A percentile compares a stretch with the other conserved stretches of the same genome.
Conservation (phyloP, 2,329 filamentous ascomycete species). For the Aspergillus flavus region DNA sequence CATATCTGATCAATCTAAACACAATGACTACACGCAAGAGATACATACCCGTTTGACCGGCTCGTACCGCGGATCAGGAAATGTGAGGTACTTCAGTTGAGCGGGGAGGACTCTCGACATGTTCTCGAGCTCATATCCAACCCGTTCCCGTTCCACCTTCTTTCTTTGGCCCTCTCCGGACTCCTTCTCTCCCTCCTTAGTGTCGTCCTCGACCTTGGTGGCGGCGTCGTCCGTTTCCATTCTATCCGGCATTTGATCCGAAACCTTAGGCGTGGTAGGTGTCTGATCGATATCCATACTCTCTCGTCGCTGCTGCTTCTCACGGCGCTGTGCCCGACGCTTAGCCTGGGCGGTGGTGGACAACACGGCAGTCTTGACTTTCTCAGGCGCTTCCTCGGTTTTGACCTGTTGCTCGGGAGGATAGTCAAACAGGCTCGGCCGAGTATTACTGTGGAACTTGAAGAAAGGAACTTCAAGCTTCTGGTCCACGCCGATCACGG, state of each 20-base stretch:
- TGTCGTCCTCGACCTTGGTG: constrained; percentile 66
- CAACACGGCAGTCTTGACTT: constrained; percentile 92
- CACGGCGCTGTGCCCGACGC: constrained; percentile 90
- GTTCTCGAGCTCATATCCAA: constrained; percentile 94
- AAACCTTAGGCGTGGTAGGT: constrained; percentile 71
- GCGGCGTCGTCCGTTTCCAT: constrained; percentile 69
- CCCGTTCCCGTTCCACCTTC: constrained; percentile 92
- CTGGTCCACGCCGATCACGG: constrained; percentile 91
- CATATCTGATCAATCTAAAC: constrained; percentile 17
- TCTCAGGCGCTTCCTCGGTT: constrained; percentile 86
- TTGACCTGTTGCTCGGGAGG: constrained; percentile 96
- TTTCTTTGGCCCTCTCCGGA: constrained; percentile 69
- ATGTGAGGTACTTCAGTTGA: constrained; percentile 94
- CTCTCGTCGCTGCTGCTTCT: constrained; percentile 82
- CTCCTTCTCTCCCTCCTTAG: constrained; percentile 64
- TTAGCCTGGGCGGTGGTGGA: constrained; percentile 97
- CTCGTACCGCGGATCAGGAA: constrained; percentile 86
- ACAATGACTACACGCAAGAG: neutral
- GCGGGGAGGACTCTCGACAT: constrained; percentile 91
- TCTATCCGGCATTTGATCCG: constrained; percentile 68
- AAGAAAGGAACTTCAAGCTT: constrained; percentile 91
- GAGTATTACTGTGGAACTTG: constrained; percentile 93
- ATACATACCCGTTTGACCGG: constrained; percentile 81
- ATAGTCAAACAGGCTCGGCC: constrained; percentile 95
- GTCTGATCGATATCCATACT: constrained; percentile 93